Percentiles rank a stretch among this genome's conserved stretches.
phyloP scores from a whole-genome alignment of 1,284 basidiomycete genomes.

The Gomphus sp. region DNA sequence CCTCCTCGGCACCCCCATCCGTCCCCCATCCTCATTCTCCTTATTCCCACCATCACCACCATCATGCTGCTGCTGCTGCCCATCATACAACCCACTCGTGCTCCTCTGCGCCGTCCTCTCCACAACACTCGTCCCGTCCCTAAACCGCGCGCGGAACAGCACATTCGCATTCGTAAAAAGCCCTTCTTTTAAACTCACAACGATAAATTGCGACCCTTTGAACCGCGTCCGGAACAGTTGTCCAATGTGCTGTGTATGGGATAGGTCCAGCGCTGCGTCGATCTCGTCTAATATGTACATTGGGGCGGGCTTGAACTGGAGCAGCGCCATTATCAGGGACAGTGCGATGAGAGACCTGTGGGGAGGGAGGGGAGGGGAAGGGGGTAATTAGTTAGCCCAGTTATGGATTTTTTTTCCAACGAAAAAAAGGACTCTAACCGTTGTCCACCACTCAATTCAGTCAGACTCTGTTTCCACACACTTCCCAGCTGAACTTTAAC shows the following conservation, averaged over 20 bases:
- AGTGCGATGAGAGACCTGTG: constrained; percentile 89
- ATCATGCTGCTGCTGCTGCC: too few relatives aligned
- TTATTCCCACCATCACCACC: not conserved
- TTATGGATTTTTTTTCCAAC: not conserved
- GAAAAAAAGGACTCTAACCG: constrained; percentile 42
- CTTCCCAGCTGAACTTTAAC: constrained; percentile 92
- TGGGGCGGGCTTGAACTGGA: constrained; percentile 99
- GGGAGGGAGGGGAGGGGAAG: not conserved
- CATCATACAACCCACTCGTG: constrained; percentile 29
- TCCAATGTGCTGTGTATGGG: constrained; percentile 95
- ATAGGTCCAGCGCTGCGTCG: constrained; percentile 91
- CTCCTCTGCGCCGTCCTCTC: constrained; percentile 67
- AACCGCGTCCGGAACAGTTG: constrained; percentile 96
- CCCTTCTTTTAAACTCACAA: constrained; percentile 95
- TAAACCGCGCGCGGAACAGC: constrained; percentile 85
- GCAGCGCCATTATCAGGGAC: constrained; percentile 93
- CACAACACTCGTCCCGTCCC: constrained; percentile 88
- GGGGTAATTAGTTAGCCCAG: not conserved
- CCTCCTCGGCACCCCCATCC: not conserved
- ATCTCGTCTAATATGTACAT: constrained; percentile 99
- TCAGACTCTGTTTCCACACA: constrained; percentile 97
- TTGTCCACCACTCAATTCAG: constrained; percentile 96
- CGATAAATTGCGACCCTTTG: constrained; percentile 96
- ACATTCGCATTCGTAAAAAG: constrained; percentile 98
- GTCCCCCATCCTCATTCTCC: not conserved